These are phyloP conservation scores for Rhynchospora breviuscula DNA, from an alignment of 176 grass and related monocot genomes.

Conservation along the genomic window DNA sequence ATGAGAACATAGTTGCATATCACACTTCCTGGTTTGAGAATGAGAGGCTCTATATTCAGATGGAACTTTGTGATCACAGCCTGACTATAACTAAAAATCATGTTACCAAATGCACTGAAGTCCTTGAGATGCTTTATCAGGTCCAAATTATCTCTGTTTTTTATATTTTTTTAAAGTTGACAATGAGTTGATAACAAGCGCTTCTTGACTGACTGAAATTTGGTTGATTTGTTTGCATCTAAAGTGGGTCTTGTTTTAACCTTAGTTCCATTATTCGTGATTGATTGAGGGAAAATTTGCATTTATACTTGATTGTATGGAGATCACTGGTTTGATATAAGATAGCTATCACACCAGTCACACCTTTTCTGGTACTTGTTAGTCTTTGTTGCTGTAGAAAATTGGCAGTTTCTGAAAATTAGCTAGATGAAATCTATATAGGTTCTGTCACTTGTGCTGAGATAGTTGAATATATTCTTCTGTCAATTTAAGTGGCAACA, in stretches of 20 bases:
- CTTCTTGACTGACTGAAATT: not conserved
- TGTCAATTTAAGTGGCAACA: not conserved
- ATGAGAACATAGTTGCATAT: slow-evolving; percentile 91
- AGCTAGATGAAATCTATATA: not conserved
- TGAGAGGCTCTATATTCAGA: slow-evolving; percentile 81
- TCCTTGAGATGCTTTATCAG: slow-evolving; percentile 76
- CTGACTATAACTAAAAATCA: slow-evolving; percentile 38
- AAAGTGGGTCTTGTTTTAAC: not conserved
- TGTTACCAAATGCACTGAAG: slow-evolving; percentile 43
- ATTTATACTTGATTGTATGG: not conserved
- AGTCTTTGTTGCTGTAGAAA: not conserved
- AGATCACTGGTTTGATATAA: not conserved
- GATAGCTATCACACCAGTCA: not conserved
- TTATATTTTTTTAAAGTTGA: not conserved
- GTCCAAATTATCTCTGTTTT: slow-evolving; percentile 30
- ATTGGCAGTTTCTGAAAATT: not conserved
- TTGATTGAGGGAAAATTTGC: not conserved
- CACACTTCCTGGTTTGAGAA: slow-evolving; percentile 98
- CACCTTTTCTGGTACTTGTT: not conserved
- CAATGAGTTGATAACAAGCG: not conserved
- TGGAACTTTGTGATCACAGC: slow-evolving; percentile 78
- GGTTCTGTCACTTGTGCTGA: not conserved
- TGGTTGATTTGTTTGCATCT: not conserved
- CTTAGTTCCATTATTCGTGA: not conserved
- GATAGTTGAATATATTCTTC: not conserved